Percentiles rank a stretch among this genome's conserved stretches.
phyloP scores from a whole-genome alignment of 352 stramenopile genomes.

The Phytophthora pisi region DNA sequence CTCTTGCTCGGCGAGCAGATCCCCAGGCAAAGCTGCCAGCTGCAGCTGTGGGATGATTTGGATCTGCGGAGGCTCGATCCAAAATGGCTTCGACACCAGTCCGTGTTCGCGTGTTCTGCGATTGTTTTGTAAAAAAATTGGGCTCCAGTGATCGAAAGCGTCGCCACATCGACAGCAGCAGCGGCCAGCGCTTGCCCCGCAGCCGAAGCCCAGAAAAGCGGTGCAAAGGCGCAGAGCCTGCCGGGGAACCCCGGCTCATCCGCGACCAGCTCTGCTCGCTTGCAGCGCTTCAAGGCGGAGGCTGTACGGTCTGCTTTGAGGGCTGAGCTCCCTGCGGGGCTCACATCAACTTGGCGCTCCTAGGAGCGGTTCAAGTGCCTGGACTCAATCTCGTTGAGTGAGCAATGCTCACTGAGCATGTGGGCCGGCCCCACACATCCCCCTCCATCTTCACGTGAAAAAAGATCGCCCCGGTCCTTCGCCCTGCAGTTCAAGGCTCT shows the following conservation, averaged over 20 bases:
- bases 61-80: conserved; percentile 9
- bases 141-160: conserved; percentile 30
- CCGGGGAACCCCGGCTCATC: conserved; percentile 24
- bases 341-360: not conserved
- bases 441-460: conserved; percentile 21
- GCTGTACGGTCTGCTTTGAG: not conserved
- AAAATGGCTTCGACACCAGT: conserved; percentile 22
- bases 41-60: conserved; percentile 38
- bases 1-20: conserved; percentile 29
- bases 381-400: not conserved
- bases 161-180: conserved; percentile 20
- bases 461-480: conserved; percentile 2
- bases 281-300: not conserved
- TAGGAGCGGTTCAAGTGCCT: conserved; percentile 9
- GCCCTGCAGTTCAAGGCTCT: not conserved
- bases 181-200: conserved; percentile 16
- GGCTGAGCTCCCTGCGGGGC: not conserved
- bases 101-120: conserved; percentile 27
- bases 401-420: too few species aligned
- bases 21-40: conserved; percentile 12
- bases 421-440: conserved; percentile 8
- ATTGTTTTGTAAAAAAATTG: conserved; percentile 33
- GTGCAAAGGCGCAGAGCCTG: conserved; percentile 14
- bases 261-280: conserved; percentile 5
- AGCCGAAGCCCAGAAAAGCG: conserved; percentile 8